These are phyloP conservation scores for Nelumbo lutea DNA, from an alignment of 164 flowering plant genomes.

Conservation along the genomic window DNA sequence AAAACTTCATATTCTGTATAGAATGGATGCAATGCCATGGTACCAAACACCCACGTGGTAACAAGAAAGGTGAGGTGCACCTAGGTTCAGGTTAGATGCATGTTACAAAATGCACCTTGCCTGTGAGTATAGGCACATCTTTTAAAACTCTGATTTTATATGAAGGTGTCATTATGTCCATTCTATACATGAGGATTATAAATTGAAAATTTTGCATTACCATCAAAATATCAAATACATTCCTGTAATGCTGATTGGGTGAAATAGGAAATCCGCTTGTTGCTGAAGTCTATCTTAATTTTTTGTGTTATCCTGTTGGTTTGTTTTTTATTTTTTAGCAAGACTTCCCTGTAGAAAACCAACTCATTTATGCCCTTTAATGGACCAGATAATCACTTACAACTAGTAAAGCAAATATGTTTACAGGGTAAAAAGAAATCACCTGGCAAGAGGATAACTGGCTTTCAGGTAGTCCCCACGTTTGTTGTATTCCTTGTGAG, in stretches of 20 bases:
- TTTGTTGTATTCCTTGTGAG: neutral
- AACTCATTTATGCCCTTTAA: conserved; percentile 3
- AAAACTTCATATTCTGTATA: too few relatives aligned
- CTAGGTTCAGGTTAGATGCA: too few relatives aligned
- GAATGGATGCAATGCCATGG: too few relatives aligned
- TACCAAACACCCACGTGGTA: too few relatives aligned
- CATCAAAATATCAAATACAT: neutral
- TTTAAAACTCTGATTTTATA: too few relatives aligned
- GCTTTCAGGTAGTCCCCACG: conserved; percentile 55
- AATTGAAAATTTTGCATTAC: too few relatives aligned
- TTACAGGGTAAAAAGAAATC: conserved; percentile 63
- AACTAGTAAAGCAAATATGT: conserved; percentile 42
- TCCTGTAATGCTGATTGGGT: neutral
- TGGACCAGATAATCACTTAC: conserved; percentile 50
- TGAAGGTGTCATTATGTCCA: too few relatives aligned
- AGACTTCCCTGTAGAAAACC: neutral
- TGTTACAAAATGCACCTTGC: too few relatives aligned
- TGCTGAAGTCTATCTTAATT: neutral
- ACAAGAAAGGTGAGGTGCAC: too few relatives aligned
- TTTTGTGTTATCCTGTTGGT: too few relatives aligned
- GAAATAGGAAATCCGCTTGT: neutral
- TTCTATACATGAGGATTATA: too few relatives aligned
- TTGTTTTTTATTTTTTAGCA: neutral
- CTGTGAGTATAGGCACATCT: too few relatives aligned
- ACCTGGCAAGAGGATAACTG: conserved; percentile 58